phyloP scores from a whole-genome alignment of 1,284 basidiomycete species.

The Moesziomyces parantarcticus region DNA sequence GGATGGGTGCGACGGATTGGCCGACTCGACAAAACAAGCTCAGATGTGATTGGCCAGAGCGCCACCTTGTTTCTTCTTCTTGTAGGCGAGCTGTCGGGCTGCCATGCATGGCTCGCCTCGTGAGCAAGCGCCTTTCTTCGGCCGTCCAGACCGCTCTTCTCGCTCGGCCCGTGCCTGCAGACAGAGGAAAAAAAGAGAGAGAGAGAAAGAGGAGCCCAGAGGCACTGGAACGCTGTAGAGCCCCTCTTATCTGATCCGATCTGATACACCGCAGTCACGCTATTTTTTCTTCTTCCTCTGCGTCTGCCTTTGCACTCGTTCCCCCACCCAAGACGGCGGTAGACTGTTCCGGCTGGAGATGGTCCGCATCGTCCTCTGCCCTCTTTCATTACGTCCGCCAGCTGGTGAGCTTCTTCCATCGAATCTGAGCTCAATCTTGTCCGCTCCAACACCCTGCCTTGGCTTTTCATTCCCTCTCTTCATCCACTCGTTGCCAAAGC shows the following conservation, averaged over 20 bases:
- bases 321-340: too few relatives aligned
- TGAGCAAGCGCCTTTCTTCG: neutral
- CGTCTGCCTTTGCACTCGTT: too few relatives aligned
- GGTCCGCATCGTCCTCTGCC: neutral
- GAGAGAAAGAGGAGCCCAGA: neutral
- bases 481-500: neutral
- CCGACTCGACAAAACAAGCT: too few relatives aligned
- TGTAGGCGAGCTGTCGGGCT: slow-evolving; percentile 20
- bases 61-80: too few relatives aligned
- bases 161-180: too few relatives aligned
- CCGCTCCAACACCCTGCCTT: too few relatives aligned
- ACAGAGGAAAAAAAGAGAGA: too few relatives aligned
- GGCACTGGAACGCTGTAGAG: slow-evolving; percentile 8
- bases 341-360: neutral
- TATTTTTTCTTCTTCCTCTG: neutral
- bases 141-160: too few relatives aligned
- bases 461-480: slow-evolving; percentile 1
- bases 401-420: too few relatives aligned
- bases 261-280: slow-evolving; percentile 14
- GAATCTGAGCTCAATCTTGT: too few relatives aligned
- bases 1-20: too few relatives aligned
- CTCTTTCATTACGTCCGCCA: neutral
- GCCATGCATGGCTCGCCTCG: slow-evolving; percentile 10
- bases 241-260: slow-evolving; percentile 31
- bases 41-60: too few relatives aligned